phyloP scores from a whole-genome alignment of 2,329 filamentous ascomycete species.

The Corynespora cassiicola region DNA sequence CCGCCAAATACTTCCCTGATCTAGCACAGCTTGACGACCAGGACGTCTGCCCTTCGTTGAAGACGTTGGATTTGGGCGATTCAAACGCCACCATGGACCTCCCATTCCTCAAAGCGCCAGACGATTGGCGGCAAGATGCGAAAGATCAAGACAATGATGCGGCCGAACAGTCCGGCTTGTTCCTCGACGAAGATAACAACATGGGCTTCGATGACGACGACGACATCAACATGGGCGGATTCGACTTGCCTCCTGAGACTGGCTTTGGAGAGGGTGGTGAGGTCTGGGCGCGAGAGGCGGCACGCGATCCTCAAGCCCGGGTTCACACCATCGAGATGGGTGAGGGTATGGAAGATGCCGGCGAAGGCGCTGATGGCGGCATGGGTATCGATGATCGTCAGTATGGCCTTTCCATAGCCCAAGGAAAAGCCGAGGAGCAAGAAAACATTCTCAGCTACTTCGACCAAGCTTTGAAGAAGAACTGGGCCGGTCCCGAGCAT shows the following conservation, averaged over 20 bases:
- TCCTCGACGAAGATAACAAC: slow-evolving; percentile 86
- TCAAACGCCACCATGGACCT: slow-evolving; percentile 85
- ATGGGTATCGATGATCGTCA: slow-evolving; percentile 68
- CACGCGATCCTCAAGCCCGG: slow-evolving; percentile 83
- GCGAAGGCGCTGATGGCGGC: slow-evolving; percentile 53
- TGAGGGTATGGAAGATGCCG: slow-evolving; percentile 61
- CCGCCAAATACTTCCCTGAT: slow-evolving; percentile 84
- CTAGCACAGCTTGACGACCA: slow-evolving; percentile 78
- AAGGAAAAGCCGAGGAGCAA: slow-evolving; percentile 73
- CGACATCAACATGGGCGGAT: slow-evolving; percentile 68
- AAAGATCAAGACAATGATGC: slow-evolving; percentile 54
- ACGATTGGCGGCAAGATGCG: slow-evolving; percentile 81
- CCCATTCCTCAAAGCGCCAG: slow-evolving; percentile 86
- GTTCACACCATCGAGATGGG: slow-evolving; percentile 70
- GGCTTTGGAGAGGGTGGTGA: slow-evolving; percentile 96
- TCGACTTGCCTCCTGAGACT: slow-evolving; percentile 68
- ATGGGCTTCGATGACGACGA: slow-evolving; percentile 85
- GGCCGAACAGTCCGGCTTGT: slow-evolving; percentile 77
- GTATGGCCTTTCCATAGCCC: slow-evolving; percentile 81
- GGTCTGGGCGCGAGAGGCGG: slow-evolving; percentile 91
- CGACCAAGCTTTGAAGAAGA: slow-evolving; percentile 93
- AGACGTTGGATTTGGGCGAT: slow-evolving; percentile 90
- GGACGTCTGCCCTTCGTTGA: slow-evolving; percentile 93
- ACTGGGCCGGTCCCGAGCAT: slow-evolving; percentile 97
- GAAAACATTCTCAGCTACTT: slow-evolving; percentile 98